phyloP scores from a whole-genome alignment of 192 early-diverging fungal species.

The Coemansia sp. region DNA sequence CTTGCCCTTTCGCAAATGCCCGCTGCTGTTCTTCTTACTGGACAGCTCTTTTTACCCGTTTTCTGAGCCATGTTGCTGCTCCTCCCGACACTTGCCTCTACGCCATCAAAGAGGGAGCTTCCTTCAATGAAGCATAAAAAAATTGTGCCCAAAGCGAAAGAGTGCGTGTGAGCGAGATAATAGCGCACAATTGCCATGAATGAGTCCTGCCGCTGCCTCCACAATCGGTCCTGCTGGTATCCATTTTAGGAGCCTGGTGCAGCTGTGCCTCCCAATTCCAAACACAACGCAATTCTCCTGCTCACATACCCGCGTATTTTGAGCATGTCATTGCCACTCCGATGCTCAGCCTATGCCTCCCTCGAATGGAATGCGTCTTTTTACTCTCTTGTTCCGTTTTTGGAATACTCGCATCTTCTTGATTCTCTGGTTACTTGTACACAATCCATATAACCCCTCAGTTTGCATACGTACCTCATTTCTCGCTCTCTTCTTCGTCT shows the following conservation, averaged over 20 bases:
- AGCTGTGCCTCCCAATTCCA: neutral
- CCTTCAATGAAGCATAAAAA: neutral
- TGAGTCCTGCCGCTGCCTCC: neutral
- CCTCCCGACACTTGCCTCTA: too few relatives aligned
- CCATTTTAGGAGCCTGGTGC: slow-evolving; percentile 1
- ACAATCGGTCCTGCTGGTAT: slow-evolving; percentile 7
- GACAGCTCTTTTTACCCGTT: neutral
- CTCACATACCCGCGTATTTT: neutral
- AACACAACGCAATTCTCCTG: too few relatives aligned
- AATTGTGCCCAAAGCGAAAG: neutral
- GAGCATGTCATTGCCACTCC: neutral
- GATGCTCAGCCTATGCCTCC: too few relatives aligned
- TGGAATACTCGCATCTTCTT: neutral
- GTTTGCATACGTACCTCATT: too few relatives aligned
- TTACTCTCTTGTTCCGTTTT: neutral
- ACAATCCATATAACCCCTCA: too few relatives aligned
- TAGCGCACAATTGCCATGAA: neutral
- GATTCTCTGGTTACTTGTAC: neutral
- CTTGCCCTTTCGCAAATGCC: neutral
- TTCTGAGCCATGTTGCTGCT: neutral
- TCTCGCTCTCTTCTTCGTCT: neutral
- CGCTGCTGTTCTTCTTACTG: neutral
- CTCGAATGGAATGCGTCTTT: too few relatives aligned
- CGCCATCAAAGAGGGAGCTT: too few relatives aligned
- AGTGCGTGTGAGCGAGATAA: neutral